phyloP scores from a whole-genome alignment of 441 rosid genomes.

The Iberis amara region DNA sequence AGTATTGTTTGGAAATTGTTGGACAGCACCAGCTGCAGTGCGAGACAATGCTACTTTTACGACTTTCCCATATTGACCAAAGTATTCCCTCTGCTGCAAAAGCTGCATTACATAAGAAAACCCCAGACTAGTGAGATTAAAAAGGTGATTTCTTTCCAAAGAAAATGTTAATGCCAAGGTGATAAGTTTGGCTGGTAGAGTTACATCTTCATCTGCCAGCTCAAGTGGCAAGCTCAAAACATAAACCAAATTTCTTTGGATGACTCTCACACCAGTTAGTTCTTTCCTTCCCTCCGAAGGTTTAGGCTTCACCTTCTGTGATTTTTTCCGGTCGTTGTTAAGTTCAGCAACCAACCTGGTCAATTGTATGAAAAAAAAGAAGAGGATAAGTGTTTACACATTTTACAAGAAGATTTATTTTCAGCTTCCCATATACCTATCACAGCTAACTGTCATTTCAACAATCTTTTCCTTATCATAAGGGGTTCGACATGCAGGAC shows the following conservation, averaged over 20 bases:
- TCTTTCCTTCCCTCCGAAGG: slow-evolving; percentile 54
- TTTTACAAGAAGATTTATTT: slow-evolving; percentile 17
- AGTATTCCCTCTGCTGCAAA: slow-evolving; percentile 53
- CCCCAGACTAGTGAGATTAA: neutral
- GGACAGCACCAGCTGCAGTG: slow-evolving; percentile 52
- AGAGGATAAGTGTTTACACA: neutral
- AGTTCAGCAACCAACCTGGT: slow-evolving; percentile 44
- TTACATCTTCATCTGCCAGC: slow-evolving; percentile 58
- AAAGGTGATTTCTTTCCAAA: neutral
- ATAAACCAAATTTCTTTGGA: slow-evolving; percentile 57
- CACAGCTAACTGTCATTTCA: slow-evolving; percentile 43
- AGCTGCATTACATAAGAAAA: slow-evolving; percentile 33
- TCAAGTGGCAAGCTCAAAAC: slow-evolving; percentile 59
- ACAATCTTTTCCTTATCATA: slow-evolving; percentile 66
- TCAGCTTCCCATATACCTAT: slow-evolving; percentile 36
- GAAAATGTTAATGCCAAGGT: slow-evolving; percentile 7
- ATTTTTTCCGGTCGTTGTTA: slow-evolving; percentile 45
- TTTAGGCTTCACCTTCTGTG: slow-evolving; percentile 53
- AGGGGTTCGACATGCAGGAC: slow-evolving; percentile 60
- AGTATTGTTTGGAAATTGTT: slow-evolving; percentile 56
- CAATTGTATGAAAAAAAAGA: neutral
- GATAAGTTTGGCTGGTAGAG: slow-evolving; percentile 8
- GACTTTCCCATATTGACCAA: slow-evolving; percentile 66
- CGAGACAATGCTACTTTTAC: slow-evolving; percentile 66
- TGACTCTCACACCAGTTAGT: slow-evolving; percentile 47